Base-by-base conservation (phyloP, 345 rosid genomes). In the Populus alba region DNA sequence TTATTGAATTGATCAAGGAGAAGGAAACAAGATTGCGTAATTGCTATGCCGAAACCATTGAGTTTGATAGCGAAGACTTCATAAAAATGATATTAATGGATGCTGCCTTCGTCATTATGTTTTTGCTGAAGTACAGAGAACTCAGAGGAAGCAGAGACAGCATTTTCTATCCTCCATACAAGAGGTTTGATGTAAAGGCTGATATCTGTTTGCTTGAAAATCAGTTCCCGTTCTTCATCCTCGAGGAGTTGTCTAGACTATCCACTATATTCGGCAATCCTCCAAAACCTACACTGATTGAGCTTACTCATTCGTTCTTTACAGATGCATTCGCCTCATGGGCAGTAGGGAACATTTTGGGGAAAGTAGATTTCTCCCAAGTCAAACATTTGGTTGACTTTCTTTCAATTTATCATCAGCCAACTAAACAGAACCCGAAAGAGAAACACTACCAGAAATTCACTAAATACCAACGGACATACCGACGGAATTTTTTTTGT, bases 31-130 rank as follows among this genome's bases (percentile, higher is more conserved):
- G 41, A 71, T 8, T 39, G 5, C 31, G 77, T 6, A 37, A 67
- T 18, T 72, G 55, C 27, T 72, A 72, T 65, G 66, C 51, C 2
- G 72, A 72, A 27, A 33, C 65, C 4, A 18, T 31, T 61, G 11
- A 15, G 15, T 29, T 41, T 37, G 33, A 29, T 33, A 66, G 66
- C 8, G 55, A 66, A 16, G 27, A 47, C 4, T 78, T 78, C 47
- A 66, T 72, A 38, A 68, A 35, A 23, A 72, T 78, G 7, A 16
- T 78, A 2, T 18, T 72, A 18, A 37, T 78, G 4, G 81, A 72
- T 72, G 23, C 81, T 9, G 9, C 55, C 47, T 78, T 78, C 41
- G 51, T 22, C 13, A 78, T 72, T 23, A 57, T 68, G 49, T 12
- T 57, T n/a, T 39, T 70, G 8, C 37, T 75, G 65, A 31, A 31